Percentiles rank a stretch among this genome's conserved stretches.
These are phyloP conservation scores for Pichia sp. DNA, from an alignment of 1,139 yeast species.

Conservation along the genomic window DNA sequence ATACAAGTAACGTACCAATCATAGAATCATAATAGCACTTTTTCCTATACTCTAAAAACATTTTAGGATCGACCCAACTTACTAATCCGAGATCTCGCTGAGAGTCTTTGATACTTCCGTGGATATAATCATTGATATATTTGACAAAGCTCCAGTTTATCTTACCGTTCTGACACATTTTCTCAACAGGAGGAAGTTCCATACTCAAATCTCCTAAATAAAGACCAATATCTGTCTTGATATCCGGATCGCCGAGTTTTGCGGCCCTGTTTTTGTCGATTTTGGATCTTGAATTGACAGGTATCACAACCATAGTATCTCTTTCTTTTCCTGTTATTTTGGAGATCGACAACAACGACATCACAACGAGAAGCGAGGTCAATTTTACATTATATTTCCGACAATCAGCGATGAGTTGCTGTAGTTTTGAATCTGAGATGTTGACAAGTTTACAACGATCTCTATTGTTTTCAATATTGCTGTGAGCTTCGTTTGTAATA, in stretches of 20 bases:
- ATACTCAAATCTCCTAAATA: constrained; percentile 14
- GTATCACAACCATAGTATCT: constrained; percentile 15
- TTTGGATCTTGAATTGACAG: constrained; percentile 12
- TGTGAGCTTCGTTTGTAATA: no score
- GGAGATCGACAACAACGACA: constrained; percentile 11
- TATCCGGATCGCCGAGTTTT: neutral
- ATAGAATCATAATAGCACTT: constrained; percentile 1
- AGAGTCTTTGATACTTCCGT: constrained; percentile 7
- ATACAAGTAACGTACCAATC: constrained; percentile 11
- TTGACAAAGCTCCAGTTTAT: constrained; percentile 15
- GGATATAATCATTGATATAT: constrained; percentile 14
- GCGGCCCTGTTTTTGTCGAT: neutral
- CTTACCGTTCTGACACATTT: constrained; percentile 3
- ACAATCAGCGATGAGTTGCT: constrained; percentile 5
- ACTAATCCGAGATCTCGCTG: constrained; percentile 14
- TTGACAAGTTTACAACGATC: constrained; percentile 9
- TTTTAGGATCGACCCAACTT: constrained; percentile 10
- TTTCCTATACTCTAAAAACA: constrained; percentile 9
- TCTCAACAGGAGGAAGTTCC: constrained; percentile 10
- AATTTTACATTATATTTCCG: constrained; percentile 15
- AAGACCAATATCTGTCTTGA: constrained; percentile 11
- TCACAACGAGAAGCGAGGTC: constrained; percentile 14
- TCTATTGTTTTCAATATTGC: neutral
- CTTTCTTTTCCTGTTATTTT: constrained; percentile 11
- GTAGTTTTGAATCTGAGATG: constrained; percentile 5